phyloP scores from a whole-genome alignment of 2,329 filamentous ascomycete species.

The Mollisia scopiformis region DNA sequence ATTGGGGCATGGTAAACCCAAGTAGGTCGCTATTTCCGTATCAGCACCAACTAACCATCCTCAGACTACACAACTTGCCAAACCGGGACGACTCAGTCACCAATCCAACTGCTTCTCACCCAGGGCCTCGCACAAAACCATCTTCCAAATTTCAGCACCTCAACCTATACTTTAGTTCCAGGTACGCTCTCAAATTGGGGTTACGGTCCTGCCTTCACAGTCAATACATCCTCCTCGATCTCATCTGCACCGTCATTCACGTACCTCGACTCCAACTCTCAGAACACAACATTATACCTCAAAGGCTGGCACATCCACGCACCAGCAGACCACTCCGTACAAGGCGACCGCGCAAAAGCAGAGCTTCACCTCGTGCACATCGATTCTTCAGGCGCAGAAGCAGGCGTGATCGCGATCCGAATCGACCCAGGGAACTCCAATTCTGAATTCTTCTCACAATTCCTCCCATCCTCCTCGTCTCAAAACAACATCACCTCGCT shows the following conservation, averaged over 20 bases:
- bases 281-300: constrained; percentile 50
- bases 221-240: constrained; percentile 39
- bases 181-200: constrained; percentile 53
- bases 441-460: constrained; percentile 45
- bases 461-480: constrained; percentile 28
- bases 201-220: constrained; percentile 49
- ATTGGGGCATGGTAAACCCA: constrained; percentile 42
- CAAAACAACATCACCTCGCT: constrained; percentile 30
- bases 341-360: constrained; percentile 45
- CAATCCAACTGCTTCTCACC: constrained; percentile 46
- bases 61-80: constrained; percentile 49
- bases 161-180: constrained; percentile 38
- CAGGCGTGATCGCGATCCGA: constrained; percentile 49
- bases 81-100: constrained; percentile 52
- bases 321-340: constrained; percentile 51
- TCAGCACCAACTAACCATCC: not conserved
- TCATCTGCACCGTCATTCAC: constrained; percentile 44
- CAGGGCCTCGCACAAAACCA: constrained; percentile 45
- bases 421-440: constrained; percentile 46
- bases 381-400: constrained; percentile 43
- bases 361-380: constrained; percentile 54
- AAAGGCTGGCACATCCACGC: constrained; percentile 55
- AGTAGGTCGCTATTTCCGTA: constrained; percentile 23
- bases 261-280: constrained; percentile 33
- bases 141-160: constrained; percentile 42